Base-by-base conservation (phyloP, 1,284 basidiomycete species). In the Austroboletus novae-zelandiae region DNA sequence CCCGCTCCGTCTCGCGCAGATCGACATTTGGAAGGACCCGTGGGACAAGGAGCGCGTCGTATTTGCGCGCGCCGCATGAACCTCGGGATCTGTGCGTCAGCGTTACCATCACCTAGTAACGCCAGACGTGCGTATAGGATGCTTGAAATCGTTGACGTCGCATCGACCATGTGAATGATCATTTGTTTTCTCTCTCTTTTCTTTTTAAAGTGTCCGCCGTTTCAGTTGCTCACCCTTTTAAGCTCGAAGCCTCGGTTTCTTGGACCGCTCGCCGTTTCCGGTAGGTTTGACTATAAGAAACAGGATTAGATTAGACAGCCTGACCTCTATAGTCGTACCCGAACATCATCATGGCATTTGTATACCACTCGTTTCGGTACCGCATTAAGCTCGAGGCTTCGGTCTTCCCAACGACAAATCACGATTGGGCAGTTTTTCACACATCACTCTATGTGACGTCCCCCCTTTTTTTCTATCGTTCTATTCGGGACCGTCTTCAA, bases 21-120 rank as follows among this genome's bases (percentile, higher is more conserved):
- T 89, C 6, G 81, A 89, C 61, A 76, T 90, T 14, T 90, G 91
- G 84, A 65, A 68, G 51, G 92, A 94, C 66, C 86, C 86, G 48
- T 94, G 84, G 82, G 83, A 80, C 37, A 79, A 78, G 60, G 72
- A 80, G 53, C 78, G 87, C 48, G 81, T 83, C 32, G 81, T 89
- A 15, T 65, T 88, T 53, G 84, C 75, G 29, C 74, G 68, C 47
- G 52, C 18, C 48, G 47, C 48, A 45, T 61, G 49, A 66, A 9
- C n/a, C 39, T 40, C 39, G 39, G 39, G 39, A 27, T 2, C 39
- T 40, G 10, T 40, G 23, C 31, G 31, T 14, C 31, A 6, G 27
- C 27, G 27, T 27, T 27, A 27, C 31, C 25, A 51, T 48, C 42
- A 5, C 61, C 57, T 62, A 35, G 61, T 55, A 43, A 62, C 57